A percentile compares a stretch with the other conserved stretches of the same genome.
Conservation (phyloP, 129 eudicot genomes). For the Helianthus annuus region DNA sequence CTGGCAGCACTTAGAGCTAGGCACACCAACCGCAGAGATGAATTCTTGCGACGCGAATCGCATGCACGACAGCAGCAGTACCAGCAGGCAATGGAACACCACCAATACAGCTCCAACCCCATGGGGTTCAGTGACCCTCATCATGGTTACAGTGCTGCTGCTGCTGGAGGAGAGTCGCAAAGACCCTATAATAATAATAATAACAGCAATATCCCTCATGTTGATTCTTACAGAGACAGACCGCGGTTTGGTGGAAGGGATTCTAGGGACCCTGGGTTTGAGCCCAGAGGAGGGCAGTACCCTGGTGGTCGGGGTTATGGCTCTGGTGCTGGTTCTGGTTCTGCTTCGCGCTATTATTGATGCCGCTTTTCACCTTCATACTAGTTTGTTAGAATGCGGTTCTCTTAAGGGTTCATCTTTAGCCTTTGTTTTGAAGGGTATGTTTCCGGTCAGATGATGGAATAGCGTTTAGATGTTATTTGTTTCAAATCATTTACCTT, state of each 20-base stretch:
- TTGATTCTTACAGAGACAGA: conserved; percentile 62
- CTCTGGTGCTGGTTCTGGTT: conserved; percentile 40
- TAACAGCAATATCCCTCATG: conserved; percentile 29
- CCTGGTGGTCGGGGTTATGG: conserved; percentile 67
- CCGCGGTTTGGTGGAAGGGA: conserved; percentile 51
- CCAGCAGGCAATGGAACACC: conserved; percentile 52
- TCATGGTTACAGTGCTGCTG: conserved; percentile 42
- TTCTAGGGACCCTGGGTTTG: conserved; percentile 52
- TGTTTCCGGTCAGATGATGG: conserved; percentile 8
- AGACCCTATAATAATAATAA: conserved; percentile 30
- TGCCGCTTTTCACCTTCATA: conserved; percentile 8
- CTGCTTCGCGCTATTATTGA: conserved; percentile 56
- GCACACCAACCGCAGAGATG: conserved; percentile 55
- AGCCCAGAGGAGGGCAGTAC: conserved; percentile 59
- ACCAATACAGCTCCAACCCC: conserved; percentile 34
- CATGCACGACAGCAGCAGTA: conserved; percentile 64
- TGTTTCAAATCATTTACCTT: background rate
- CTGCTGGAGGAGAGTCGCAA: conserved; percentile 37
- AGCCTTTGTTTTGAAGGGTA: conserved; percentile 1
- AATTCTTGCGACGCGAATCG: conserved; percentile 59
- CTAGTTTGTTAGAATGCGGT: background rate
- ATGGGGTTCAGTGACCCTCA: conserved; percentile 39
- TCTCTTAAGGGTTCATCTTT: background rate
- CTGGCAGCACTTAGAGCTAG: conserved; percentile 58
- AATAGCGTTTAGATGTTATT: conserved; percentile 7